Evolutionary conservation across 306 rosid genomes (phyloP), one percentile per base, ranked within the genome.

Genomic region (Urtica urens): DNA sequence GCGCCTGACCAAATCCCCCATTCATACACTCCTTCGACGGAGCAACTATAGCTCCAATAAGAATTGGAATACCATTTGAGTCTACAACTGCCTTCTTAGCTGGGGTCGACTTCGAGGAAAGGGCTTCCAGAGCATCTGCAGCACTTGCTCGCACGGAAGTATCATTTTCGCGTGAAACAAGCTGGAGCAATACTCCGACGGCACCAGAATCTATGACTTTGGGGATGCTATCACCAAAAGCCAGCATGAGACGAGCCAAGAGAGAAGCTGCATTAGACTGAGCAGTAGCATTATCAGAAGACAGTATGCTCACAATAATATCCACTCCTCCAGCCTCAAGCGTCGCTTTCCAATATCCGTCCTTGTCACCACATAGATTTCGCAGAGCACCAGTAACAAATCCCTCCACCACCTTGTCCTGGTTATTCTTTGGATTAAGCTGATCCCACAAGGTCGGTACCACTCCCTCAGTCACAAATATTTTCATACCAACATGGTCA

Each of bases 241-340:
- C 95, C 75, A 79, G 62, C 66, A 90, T 77, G 46, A 90, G 67
- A 58, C 94, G 95, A 63, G 97, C 97, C 67, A 90, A 64, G 39
- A 90, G 78, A 65, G 82, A 84, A 66, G 97, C 95, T 61, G 95
- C 97, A 75, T 90, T 90, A 34, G 97, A 84, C 79, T 81, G 95
- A 64, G 83, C 80, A 64, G 85, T 74, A 51, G 66, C 81, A 77
- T 82, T 90, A 69, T 73, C 93, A 19, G 97, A 84, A 64, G 80
- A 84, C 58, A 90, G 77, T 48, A 90, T 83, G 67, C 78, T 84
- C 51, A 85, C 94, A 44, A 82, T 79, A 46, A 84, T 90, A 71
- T 84, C 97, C 60, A 81, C 84, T 57, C 93, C 93, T 52, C 93
- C 97, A 53, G 97, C 94, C 82, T 81, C 97, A 57, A 90, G 71